Conservation (phyloP, 345 rosid genomes). For the Populus tremula region DNA sequence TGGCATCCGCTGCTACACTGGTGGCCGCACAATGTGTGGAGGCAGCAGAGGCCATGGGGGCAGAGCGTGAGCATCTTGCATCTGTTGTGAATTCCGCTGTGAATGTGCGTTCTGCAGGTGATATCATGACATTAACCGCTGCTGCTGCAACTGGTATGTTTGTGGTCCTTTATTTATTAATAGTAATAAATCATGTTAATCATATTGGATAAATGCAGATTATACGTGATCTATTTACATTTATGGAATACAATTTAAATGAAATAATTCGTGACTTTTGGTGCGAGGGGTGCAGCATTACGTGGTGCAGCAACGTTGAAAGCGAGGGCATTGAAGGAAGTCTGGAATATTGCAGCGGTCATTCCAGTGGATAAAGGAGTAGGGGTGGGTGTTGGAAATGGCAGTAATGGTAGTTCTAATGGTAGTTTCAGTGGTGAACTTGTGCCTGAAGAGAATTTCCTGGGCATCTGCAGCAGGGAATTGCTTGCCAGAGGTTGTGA, state of each 20-base stretch:
- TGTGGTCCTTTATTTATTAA: not conserved
- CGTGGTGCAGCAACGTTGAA: constrained; percentile 87
- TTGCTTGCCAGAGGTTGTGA: constrained; percentile 88
- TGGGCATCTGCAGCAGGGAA: constrained; percentile 81
- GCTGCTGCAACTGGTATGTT: constrained; percentile 79
- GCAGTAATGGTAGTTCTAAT: constrained; percentile 64
- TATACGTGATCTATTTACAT: not conserved
- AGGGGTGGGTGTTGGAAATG: constrained; percentile 33
- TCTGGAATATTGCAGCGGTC: constrained; percentile 90
- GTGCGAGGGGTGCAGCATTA: constrained; percentile 44
- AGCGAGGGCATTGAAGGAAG: constrained; percentile 82
- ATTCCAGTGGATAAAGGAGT: constrained; percentile 81
- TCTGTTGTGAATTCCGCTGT: constrained; percentile 80
- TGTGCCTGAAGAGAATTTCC: constrained; percentile 80
- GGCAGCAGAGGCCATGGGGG: constrained; percentile 86
- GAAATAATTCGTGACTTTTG: not conserved
- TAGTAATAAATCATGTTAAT: not conserved
- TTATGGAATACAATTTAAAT: not conserved
- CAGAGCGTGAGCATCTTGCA: constrained; percentile 78
- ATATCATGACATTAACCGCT: constrained; percentile 84
- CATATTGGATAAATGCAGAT: not conserved
- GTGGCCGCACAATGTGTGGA: constrained; percentile 92
- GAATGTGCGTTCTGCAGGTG: constrained; percentile 74
- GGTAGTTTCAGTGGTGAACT: constrained; percentile 85
- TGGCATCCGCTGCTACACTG: constrained; percentile 83